Evolutionary conservation across 2,329 filamentous ascomycete genomes (phyloP).

Genomic region (Claviceps purpurea): DNA sequence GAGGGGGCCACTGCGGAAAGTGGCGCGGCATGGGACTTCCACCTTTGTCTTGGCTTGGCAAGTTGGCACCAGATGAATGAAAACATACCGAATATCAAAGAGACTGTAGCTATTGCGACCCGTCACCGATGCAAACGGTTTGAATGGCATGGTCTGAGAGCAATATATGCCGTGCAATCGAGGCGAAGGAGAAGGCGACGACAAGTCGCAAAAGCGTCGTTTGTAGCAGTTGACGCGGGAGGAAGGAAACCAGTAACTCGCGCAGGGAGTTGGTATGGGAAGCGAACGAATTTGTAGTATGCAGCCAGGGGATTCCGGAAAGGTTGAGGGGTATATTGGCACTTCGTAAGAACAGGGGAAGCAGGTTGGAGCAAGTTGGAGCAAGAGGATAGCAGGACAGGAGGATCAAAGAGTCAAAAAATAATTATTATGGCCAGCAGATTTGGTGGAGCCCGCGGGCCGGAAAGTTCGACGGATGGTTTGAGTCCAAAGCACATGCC

Average conservation of each 20-base stretch:
- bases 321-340: background rate
- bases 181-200: background rate
- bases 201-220: background rate
- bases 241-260: background rate
- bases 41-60: background rate
- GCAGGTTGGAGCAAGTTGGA: background rate
- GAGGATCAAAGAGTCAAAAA: background rate
- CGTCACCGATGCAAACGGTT: conserved; percentile 39
- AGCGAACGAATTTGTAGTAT: background rate
- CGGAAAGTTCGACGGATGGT: background rate
- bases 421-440: background rate
- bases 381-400: background rate
- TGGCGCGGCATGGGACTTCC: background rate
- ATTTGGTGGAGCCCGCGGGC: conserved; percentile 4
- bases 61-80: background rate
- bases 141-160: conserved; percentile 36
- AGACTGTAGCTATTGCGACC: conserved; percentile 38
- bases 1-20: background rate
- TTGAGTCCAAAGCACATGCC: conserved; percentile 4
- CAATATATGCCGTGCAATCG: background rate
- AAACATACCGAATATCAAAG: conserved; percentile 44
- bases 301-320: background rate
- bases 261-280: background rate
- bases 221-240: background rate
- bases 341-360: background rate